Evolutionary conservation across 2,329 filamentous ascomycete genomes (phyloP), one percentile per base, ranked within the genome.

Genomic region (Pestalotiopsis fici): DNA sequence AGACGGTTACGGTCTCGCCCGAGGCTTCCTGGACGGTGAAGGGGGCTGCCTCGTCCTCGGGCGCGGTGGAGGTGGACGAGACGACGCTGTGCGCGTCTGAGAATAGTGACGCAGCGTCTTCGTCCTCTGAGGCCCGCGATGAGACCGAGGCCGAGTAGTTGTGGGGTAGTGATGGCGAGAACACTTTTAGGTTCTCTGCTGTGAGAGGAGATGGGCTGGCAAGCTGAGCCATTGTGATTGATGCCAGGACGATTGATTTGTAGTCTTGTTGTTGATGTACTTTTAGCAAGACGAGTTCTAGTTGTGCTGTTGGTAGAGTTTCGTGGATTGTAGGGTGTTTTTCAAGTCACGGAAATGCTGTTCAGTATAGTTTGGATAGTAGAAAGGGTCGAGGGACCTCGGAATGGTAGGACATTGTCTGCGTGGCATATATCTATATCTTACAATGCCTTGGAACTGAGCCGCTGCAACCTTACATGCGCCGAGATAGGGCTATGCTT

Each of bases 1-100:
- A 78, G 47, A 76, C 72, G 50, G 73, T 69, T 67, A 78, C 75
- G 43, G 71, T 71, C 18, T 70, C 69, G 39, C 73, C 75, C 68
- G 72, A 37, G 68, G 71, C 47, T 71, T 73, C 59, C 66, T 66
- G 60, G n/a, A 65, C 65, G 31, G 71, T 69, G 70, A 71, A 72
- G 31, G 68, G 68, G 27, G 66, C 43, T 9, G 64, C 64, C 23
- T 65, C 64, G 21, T 71, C 64, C 23, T 67, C 63, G 57, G 66
- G 69, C 21, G 66, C 71, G 68, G 71, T 76, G 12, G 74, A 76
- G 57, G 71, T 65, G 21, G 75, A 76, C 9, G 74, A 72, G 23
- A 59, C 64, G 43, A 59, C 39, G 35, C 39, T 37, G 39, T 62
- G 47, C 13, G 63, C 35, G 39, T 55, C 66, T 7, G 72, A 73